phyloP scores from a whole-genome alignment of 169 alveolate genomes.

The Plasmodium malariae region DNA sequence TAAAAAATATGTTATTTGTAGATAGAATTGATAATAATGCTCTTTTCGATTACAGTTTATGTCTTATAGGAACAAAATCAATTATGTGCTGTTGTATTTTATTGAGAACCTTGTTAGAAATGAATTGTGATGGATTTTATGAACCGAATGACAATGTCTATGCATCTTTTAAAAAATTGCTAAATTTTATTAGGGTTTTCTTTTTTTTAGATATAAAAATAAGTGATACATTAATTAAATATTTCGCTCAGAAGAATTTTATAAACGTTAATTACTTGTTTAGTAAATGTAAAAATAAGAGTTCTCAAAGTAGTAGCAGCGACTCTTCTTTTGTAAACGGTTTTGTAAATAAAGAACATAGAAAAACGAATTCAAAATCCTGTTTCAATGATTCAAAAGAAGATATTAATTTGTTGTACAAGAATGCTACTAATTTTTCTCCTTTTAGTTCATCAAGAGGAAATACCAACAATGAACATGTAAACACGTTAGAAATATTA shows the following conservation, averaged over 20 bases:
- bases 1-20: slow-evolving; percentile 5
- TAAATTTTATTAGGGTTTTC: slow-evolving; percentile 76
- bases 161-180: slow-evolving; percentile 60
- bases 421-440: neutral
- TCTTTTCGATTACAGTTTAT: slow-evolving; percentile 56
- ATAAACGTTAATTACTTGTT: slow-evolving; percentile 14
- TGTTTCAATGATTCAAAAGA: slow-evolving; percentile 3
- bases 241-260: slow-evolving; percentile 14
- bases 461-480: slow-evolving; percentile 15
- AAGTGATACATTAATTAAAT: slow-evolving; percentile 24
- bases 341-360: slow-evolving; percentile 6
- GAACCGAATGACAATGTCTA: slow-evolving; percentile 42
- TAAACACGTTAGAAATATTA: slow-evolving; percentile 43
- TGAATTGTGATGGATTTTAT: slow-evolving; percentile 75
- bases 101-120: slow-evolving; percentile 77
- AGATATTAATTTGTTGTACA: neutral
- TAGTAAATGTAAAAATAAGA: neutral
- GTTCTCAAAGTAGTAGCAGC: neutral
- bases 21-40: slow-evolving; percentile 15
- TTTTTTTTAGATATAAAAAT: slow-evolving; percentile 78
- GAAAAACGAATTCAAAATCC: neutral
- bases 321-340: slow-evolving; percentile 27
- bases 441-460: neutral
- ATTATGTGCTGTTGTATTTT: slow-evolving; percentile 76
- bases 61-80: slow-evolving; percentile 80